A percentile compares a stretch with the other conserved stretches of the same genome.
Evolutionary conservation across 805 yeast species (phyloP).

Genomic region (Candida pseudoglaebosa): DNA sequence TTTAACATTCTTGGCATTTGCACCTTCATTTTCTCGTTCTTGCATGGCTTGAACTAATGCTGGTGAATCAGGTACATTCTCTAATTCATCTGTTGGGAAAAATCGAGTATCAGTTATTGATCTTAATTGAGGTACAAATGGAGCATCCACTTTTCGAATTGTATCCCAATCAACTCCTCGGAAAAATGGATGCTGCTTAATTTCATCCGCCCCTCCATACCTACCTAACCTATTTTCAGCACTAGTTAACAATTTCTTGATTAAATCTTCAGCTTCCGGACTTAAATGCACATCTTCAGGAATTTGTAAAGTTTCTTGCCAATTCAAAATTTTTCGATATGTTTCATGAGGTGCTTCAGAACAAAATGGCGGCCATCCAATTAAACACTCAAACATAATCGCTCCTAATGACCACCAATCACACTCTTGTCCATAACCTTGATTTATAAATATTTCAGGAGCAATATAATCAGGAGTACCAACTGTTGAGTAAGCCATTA

Average conservation of each 20-base stretch:
- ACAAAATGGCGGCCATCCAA: slow-evolving; percentile 98
- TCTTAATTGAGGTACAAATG: slow-evolving; percentile 86
- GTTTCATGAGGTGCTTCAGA: slow-evolving; percentile 94
- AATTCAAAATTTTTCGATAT: slow-evolving; percentile 82
- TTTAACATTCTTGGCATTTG: slow-evolving; percentile 47
- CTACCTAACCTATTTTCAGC: slow-evolving; percentile 82
- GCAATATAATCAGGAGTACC: slow-evolving; percentile 97
- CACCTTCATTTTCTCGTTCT: slow-evolving; percentile 53
- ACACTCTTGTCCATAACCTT: slow-evolving; percentile 95
- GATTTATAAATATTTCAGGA: slow-evolving; percentile 87
- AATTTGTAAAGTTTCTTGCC: slow-evolving; percentile 83
- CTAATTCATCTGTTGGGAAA: slow-evolving; percentile 96
- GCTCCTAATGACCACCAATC: slow-evolving; percentile 99
- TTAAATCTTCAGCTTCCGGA: slow-evolving; percentile 84
- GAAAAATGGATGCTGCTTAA: slow-evolving; percentile 87
- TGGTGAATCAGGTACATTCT: slow-evolving; percentile 90
- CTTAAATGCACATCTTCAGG: slow-evolving; percentile 91
- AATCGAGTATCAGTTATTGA: slow-evolving; percentile 94
- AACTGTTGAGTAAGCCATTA: slow-evolving; percentile 95
- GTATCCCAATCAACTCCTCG: slow-evolving; percentile 95
- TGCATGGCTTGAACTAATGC: slow-evolving; percentile 51
- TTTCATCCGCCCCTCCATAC: slow-evolving; percentile 87
- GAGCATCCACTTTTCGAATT: slow-evolving; percentile 84
- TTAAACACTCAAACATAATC: slow-evolving; percentile 91
- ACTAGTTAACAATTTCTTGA: slow-evolving; percentile 68